phyloP scores from a whole-genome alignment of 345 rosid species.

The Eucalyptus pauciflora region DNA sequence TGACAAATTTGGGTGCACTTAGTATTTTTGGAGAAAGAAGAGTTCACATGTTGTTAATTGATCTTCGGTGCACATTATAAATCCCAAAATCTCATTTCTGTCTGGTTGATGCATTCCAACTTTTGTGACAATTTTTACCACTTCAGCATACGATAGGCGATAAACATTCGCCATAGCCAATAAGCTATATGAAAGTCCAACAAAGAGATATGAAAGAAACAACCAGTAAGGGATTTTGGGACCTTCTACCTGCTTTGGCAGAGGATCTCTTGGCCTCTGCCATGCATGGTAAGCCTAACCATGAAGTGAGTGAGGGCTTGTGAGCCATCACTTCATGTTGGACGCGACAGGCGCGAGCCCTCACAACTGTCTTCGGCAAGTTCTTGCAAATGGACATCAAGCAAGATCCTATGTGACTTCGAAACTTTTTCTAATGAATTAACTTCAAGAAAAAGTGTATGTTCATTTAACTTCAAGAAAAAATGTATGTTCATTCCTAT shows the following conservation, averaged over 20 bases:
- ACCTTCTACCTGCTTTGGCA: too few species aligned
- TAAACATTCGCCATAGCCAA: too few species aligned
- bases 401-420: background rate
- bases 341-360: fast-evolving
- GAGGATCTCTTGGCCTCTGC: too few species aligned
- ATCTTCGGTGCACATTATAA: background rate
- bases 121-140: too few species aligned
- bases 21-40: background rate
- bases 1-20: background rate
- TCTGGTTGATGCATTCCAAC: background rate
- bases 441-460: background rate
- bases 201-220: too few species aligned
- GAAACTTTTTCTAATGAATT: too few species aligned
- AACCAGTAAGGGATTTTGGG: background rate
- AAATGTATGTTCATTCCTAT: background rate
- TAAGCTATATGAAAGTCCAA: too few species aligned
- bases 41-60: background rate
- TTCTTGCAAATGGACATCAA: background rate
- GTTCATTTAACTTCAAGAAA: too few species aligned
- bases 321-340: background rate
- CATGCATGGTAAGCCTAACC: too few species aligned
- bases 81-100: too few species aligned
- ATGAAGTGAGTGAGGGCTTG: too few species aligned
- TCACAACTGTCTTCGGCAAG: background rate
- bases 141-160: too few species aligned